Evolutionary conservation across 257 asterid genomes (phyloP).

Genomic region (Przewalskia tangutica): DNA sequence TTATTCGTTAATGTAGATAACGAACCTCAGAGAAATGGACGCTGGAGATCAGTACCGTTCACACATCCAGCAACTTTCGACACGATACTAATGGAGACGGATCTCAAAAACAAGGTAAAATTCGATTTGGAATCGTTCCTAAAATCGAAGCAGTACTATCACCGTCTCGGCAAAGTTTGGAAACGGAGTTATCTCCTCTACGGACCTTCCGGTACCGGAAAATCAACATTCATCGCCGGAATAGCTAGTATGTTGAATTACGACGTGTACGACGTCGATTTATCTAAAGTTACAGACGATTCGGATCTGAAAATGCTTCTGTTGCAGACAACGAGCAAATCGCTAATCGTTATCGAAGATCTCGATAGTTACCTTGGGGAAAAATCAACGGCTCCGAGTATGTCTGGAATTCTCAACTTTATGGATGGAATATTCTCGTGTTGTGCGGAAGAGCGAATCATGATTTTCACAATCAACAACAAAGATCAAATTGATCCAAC

Average conservation of each 20-base stretch:
- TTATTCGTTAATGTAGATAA: constrained; percentile 50
- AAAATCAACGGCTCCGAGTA: constrained; percentile 45
- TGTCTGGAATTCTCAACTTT: constrained; percentile 63
- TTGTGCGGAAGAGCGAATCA: constrained; percentile 78
- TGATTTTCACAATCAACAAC: constrained; percentile 66
- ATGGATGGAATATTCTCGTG: constrained; percentile 87
- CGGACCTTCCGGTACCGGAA: constrained; percentile 86
- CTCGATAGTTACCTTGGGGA: constrained; percentile 53
- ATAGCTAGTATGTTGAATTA: constrained; percentile 62
- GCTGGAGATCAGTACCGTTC: constrained; percentile 68
- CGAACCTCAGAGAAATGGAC: constrained; percentile 39
- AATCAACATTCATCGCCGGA: constrained; percentile 68
- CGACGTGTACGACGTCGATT: constrained; percentile 69
- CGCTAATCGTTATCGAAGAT: constrained; percentile 70
- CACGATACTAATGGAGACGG: constrained; percentile 73
- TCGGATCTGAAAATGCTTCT: constrained; percentile 61
- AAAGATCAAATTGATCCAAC: constrained; percentile 54
- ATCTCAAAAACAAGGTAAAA: constrained; percentile 66
- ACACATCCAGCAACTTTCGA: constrained; percentile 88
- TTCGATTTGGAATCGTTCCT: constrained; percentile 60
- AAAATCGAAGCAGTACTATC: constrained; percentile 72
- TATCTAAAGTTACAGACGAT: constrained; percentile 52
- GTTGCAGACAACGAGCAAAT: constrained; percentile 58
- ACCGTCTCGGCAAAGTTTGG: constrained; percentile 87
- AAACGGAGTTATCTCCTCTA: constrained; percentile 70